These are phyloP conservation scores for Perkinsus chesapeaki DNA, from an alignment of 169 alveolate species.

Conservation along the genomic window DNA sequence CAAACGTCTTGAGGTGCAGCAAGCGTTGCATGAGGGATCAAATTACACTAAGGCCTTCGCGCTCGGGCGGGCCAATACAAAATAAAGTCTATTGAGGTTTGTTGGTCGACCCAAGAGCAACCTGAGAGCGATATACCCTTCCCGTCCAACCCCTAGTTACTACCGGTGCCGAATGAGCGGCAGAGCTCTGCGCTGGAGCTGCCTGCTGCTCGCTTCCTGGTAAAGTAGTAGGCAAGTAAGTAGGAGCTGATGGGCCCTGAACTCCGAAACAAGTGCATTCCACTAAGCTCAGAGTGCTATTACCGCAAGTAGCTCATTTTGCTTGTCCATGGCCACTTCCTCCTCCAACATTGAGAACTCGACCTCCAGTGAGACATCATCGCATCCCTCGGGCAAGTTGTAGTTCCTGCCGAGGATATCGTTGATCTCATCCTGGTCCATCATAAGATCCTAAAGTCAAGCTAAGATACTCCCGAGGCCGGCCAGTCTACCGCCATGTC, in stretches of 20 bases:
- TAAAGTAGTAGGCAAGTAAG: neutral
- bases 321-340: neutral
- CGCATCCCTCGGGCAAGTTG: neutral
- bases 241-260: neutral
- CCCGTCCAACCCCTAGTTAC: neutral
- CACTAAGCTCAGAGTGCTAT: neutral
- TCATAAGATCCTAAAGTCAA: neutral
- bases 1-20: no score
- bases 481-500: neutral
- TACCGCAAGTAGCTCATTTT: neutral
- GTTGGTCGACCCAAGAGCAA: neutral
- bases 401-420: neutral
- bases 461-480: neutral
- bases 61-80: neutral
- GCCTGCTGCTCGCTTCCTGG: neutral
- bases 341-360: neutral
- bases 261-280: neutral
- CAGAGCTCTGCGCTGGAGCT: neutral
- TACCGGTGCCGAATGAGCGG: neutral
- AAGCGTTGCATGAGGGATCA: no score
- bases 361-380: neutral
- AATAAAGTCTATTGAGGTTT: neutral
- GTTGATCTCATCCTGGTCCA: constrained; percentile 14
- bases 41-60: no score
- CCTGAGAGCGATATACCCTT: neutral